Conservation (phyloP, 371 early-diverging fungal species). For the Circinella minor region DNA sequence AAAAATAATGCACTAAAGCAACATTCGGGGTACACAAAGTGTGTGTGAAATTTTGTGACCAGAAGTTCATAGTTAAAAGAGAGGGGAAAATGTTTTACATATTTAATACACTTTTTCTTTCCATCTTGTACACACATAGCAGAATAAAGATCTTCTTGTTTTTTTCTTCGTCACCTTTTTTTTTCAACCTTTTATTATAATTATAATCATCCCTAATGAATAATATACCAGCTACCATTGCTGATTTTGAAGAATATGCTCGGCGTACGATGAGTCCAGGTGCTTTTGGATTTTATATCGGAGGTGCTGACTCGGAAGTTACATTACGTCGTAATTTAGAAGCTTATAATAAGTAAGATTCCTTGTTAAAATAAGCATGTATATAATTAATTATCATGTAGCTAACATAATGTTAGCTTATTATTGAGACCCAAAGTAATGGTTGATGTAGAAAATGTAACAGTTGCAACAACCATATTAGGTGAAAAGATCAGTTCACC, state of each 20-base stretch:
- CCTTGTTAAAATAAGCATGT: not conserved
- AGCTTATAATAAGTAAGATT: constrained; percentile 26
- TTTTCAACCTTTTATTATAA: not conserved
- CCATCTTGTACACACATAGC: not conserved
- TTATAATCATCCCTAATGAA: not conserved
- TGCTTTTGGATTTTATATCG: constrained; percentile 24
- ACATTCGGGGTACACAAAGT: not conserved
- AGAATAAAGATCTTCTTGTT: not conserved
- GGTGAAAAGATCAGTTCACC: constrained; percentile 28
- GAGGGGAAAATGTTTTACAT: not conserved
- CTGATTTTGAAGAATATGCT: constrained; percentile 29
- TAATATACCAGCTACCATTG: constrained; percentile 22
- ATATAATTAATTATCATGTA: not conserved
- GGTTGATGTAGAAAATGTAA: constrained; percentile 29
- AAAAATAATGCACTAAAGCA: not conserved
- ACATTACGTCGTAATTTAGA: constrained; percentile 24
- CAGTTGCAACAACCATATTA: constrained; percentile 23
- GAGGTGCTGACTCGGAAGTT: constrained; percentile 25
- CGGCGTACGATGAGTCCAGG: constrained; percentile 15
- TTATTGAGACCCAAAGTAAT: constrained; percentile 30
- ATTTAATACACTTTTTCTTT: no score
- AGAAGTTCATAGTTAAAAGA: not conserved
- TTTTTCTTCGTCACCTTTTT: not conserved
- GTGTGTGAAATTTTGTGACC: not conserved
- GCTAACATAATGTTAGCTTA: constrained; percentile 8